Evolutionary conservation across 148 eudicot species (phyloP), one percentile per base, ranked within the genome.

Genomic region (Salicornia ramosissima): DNA sequence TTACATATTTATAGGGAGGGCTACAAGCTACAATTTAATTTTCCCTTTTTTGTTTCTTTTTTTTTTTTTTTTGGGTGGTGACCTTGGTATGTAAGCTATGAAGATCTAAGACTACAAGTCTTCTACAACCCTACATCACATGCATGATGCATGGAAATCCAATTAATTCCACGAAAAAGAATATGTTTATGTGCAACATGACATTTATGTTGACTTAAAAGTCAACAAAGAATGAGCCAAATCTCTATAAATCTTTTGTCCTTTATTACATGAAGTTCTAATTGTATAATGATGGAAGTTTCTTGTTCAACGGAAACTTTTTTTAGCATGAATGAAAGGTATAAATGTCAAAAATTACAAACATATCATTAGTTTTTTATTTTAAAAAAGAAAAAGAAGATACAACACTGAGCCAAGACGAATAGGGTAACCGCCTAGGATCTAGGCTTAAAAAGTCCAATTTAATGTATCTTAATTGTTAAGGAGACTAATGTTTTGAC

Each of bases 221-320:
- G 71, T 53, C 70, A 74, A 52, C 50, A 61, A 70, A 54, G 71
- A 31, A 64, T 34, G 71, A 76, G 71, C n/a, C 67, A 33, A 11
- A 46, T 76, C 71, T 70, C 60, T 19, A 71, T 65, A 56, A 14
- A 69, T 18, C 53, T 36, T 22, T 43, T 9, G 34, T 22, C 60
- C 53, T 22, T 45, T 46, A 57, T 56, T 67, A 47, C 19, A 50
- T 60, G 18, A 59, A 19, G 22, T 65, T n/a, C 16, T 10, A 46
- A n/a, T 29, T 66, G 16, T 4, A 10, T 22, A 66, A 50, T 31
- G 1, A 64, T 53, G 61, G 62, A 64, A 64, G 33, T 51, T 51
- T 53, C 49, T 68, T 53, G 50, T 11, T 70, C 18, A 22, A 58
- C 52, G n/a, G n/a, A n/a, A 49, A 70, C 40, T 31, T 31, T 61